These are phyloP conservation scores for Fagopyrum tataricum DNA, from an alignment of 148 eudicot species.

Conservation along the genomic window DNA sequence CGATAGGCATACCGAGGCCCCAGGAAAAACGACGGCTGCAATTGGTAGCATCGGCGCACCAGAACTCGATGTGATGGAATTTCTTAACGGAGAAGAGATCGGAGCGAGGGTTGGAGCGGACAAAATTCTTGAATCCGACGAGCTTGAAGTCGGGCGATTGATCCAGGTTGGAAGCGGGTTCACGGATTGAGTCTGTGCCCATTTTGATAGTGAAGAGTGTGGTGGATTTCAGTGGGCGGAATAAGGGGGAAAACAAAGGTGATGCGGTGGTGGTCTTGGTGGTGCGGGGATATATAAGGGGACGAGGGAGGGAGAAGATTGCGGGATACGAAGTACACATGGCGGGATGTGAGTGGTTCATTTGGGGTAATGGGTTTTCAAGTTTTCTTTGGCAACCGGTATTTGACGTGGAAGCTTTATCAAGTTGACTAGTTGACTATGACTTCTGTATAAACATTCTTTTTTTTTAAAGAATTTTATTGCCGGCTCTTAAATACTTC, in stretches of 20 bases:
- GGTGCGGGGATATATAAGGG: background rate
- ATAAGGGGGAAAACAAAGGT: background rate
- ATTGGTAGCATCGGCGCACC: conserved; percentile 78
- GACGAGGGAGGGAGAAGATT: background rate
- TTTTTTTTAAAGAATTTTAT: too few relatives aligned
- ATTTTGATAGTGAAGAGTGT: background rate
- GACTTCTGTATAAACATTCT: background rate
- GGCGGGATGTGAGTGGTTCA: background rate
- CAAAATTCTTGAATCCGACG: conserved; percentile 49
- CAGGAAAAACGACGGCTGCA: conserved; percentile 62
- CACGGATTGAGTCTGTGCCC: background rate
- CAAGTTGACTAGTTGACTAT: background rate
- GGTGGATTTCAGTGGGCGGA: background rate
- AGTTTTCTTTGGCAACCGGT: background rate
- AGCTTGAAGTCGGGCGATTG: conserved; percentile 29
- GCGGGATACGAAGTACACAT: background rate
- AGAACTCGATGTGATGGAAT: conserved; percentile 87
- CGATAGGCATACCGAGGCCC: conserved; percentile 83
- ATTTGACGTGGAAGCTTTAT: conserved; percentile 10
- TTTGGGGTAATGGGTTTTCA: background rate
- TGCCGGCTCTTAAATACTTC: background rate
- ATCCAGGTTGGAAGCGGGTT: background rate
- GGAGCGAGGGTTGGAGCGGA: conserved; percentile 53
- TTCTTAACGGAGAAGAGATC: conserved; percentile 53
- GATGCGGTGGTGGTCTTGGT: background rate